Conservation (phyloP, 2,329 filamentous ascomycete genomes). For the Aspergillus viridinutans region DNA sequence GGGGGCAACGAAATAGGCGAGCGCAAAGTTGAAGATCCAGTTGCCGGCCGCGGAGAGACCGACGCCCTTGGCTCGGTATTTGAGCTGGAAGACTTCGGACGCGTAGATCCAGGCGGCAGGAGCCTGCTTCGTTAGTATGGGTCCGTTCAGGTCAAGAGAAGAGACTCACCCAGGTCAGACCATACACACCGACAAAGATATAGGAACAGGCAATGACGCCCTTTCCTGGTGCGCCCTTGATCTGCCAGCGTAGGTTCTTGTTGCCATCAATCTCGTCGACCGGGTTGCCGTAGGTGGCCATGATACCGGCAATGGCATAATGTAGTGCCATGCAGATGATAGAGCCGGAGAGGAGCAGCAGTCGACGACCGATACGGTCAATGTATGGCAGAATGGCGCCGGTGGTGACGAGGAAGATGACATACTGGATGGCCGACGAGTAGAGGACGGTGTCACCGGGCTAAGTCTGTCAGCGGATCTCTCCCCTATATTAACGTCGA, state of each 20-base stretch:
- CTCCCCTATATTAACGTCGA: background rate
- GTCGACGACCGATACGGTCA: slow-evolving; percentile 48
- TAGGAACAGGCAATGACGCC: slow-evolving; percentile 64
- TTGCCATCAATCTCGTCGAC: slow-evolving; percentile 47
- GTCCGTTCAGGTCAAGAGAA: background rate
- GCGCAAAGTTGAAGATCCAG: slow-evolving; percentile 59
- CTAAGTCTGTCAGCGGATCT: slow-evolving; percentile 14
- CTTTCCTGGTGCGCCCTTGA: slow-evolving; percentile 49
- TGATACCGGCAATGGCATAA: slow-evolving; percentile 52
- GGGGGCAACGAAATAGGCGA: slow-evolving; percentile 54
- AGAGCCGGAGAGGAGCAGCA: slow-evolving; percentile 46
- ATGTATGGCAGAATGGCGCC: slow-evolving; percentile 48
- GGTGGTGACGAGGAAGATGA: slow-evolving; percentile 53
- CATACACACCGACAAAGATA: slow-evolving; percentile 37
- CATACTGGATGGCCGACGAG: slow-evolving; percentile 55
- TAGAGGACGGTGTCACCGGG: slow-evolving; percentile 43
- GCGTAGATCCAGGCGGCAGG: slow-evolving; percentile 57
- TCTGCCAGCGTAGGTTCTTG: slow-evolving; percentile 43
- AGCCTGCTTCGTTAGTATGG: slow-evolving; percentile 34
- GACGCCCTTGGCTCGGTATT: slow-evolving; percentile 62
- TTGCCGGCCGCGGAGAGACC: slow-evolving; percentile 58
- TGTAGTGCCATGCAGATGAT: slow-evolving; percentile 47
- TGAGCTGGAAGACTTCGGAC: slow-evolving; percentile 60
- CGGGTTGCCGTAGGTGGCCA: slow-evolving; percentile 46
- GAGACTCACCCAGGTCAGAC: slow-evolving; percentile 41